Conservation (phyloP, 805 yeast species). For the Lipomyces spencermartinsiae region DNA sequence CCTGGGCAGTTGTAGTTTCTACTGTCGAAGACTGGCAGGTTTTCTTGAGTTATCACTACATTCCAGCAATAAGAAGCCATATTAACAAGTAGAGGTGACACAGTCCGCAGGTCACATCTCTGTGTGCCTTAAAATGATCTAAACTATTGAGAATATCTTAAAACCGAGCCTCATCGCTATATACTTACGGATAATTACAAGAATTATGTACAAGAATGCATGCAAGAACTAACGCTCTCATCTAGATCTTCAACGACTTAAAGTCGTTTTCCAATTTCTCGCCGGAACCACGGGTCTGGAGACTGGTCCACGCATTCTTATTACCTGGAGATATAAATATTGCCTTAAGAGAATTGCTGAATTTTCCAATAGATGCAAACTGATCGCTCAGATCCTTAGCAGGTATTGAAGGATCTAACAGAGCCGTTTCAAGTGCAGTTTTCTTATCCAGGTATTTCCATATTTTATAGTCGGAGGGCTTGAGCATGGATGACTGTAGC, state of each 20-base stretch:
- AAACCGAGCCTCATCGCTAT: neutral
- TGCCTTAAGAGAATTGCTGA: slow-evolving; percentile 62
- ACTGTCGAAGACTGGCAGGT: no score
- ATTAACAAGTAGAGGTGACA: no score
- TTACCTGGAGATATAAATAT: slow-evolving; percentile 67
- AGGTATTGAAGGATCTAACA: slow-evolving; percentile 56
- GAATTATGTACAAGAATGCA: neutral
- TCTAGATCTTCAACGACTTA: neutral
- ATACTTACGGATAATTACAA: neutral
- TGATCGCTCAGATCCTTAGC: slow-evolving; percentile 60
- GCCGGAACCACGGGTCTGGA: neutral
- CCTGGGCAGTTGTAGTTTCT: no score
- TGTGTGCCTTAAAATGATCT: no score
- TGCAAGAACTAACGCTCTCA: neutral
- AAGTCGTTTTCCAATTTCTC: neutral
- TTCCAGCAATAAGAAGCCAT: no score
- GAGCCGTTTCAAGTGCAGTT: slow-evolving; percentile 66
- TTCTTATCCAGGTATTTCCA: slow-evolving; percentile 71
- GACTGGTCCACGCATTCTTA: slow-evolving; percentile 45
- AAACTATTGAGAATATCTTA: neutral
- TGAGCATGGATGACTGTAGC: slow-evolving; percentile 74
- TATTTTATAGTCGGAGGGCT: slow-evolving; percentile 70
- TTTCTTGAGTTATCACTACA: no score
- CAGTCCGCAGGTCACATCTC: no score
- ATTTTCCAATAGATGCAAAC: slow-evolving; percentile 49